Conservation (phyloP, 495 filamentous ascomycete species). For the Trichoderma erinaceum region DNA sequence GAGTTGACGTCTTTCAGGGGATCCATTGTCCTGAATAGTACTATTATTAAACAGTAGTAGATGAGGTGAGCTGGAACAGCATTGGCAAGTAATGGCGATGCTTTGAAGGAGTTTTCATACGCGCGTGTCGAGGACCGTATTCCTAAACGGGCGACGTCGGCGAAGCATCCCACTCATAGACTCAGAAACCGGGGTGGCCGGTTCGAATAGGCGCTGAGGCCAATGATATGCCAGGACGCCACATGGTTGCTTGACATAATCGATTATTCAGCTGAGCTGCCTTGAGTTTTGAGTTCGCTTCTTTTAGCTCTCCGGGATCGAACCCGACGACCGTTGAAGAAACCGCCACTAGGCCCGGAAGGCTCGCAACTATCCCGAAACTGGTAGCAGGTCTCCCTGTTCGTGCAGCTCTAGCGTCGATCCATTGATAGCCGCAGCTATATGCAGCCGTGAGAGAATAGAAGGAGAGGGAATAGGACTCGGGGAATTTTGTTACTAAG, state of each 20-base stretch:
- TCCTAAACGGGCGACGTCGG: background rate
- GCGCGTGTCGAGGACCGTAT: background rate
- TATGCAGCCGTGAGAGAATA: background rate
- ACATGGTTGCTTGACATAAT: background rate
- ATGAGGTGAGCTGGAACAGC: background rate
- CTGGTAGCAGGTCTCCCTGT: background rate
- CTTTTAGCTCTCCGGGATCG: background rate
- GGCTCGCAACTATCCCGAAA: background rate
- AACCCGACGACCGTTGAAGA: no score
- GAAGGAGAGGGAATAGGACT: background rate
- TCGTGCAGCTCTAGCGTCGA: constrained; percentile 6
- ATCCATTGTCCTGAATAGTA: background rate
- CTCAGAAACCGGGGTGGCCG: background rate
- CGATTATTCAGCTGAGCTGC: background rate
- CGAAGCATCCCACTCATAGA: background rate
- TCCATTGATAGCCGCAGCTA: background rate
- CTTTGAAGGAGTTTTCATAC: background rate
- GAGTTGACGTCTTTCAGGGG: background rate
- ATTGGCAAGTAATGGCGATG: background rate
- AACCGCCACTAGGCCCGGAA: background rate
- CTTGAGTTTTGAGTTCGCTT: background rate
- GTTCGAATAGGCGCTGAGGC: background rate
- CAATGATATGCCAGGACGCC: background rate
- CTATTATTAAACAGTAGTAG: background rate
- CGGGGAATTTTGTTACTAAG: no score